phyloP scores from a whole-genome alignment of 768 basidiomycete genomes.

The Lactarius psammicola region DNA sequence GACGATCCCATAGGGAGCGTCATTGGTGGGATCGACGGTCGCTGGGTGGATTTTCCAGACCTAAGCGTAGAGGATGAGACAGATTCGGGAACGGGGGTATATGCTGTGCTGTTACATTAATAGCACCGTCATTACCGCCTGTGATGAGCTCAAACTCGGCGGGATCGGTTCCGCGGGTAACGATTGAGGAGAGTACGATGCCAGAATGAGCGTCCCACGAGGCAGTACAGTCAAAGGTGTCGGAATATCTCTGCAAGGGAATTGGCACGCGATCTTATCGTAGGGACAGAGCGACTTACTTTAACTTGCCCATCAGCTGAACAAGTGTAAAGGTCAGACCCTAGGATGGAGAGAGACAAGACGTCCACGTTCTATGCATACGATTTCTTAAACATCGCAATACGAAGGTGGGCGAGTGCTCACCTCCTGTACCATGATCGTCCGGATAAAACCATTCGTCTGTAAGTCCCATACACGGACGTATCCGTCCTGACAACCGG shows the following conservation, averaged over 20 bases:
- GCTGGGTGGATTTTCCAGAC: constrained; percentile 40
- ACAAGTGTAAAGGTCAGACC: constrained; percentile 50
- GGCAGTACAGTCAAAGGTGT: constrained; percentile 80
- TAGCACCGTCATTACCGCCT: constrained; percentile 80
- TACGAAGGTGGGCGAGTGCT: constrained; percentile 10
- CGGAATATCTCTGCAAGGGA: constrained; percentile 65
- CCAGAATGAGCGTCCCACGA: constrained; percentile 81
- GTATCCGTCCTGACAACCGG: constrained; percentile 91
- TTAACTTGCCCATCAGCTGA: constrained; percentile 62
- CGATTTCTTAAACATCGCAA: constrained; percentile 1
- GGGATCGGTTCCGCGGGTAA: constrained; percentile 41
- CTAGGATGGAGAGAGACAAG: constrained; percentile 71
- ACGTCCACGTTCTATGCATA: constrained; percentile 67
- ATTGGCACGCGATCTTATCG: background rate
- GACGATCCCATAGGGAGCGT: constrained; percentile 10
- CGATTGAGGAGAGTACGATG: constrained; percentile 77
- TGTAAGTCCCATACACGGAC: constrained; percentile 91
- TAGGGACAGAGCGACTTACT: constrained; percentile 39
- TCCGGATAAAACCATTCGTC: constrained; percentile 82
- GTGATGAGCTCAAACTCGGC: constrained; percentile 55
- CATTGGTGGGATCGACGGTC: constrained; percentile 8
- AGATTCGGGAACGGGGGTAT: constrained; percentile 3
- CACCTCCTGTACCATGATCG: constrained; percentile 83
- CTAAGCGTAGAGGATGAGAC: constrained; percentile 30
- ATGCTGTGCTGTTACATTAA: constrained; percentile 57